Conservation (phyloP, 495 filamentous ascomycete genomes). For the Penicillium maclennaniae region DNA sequence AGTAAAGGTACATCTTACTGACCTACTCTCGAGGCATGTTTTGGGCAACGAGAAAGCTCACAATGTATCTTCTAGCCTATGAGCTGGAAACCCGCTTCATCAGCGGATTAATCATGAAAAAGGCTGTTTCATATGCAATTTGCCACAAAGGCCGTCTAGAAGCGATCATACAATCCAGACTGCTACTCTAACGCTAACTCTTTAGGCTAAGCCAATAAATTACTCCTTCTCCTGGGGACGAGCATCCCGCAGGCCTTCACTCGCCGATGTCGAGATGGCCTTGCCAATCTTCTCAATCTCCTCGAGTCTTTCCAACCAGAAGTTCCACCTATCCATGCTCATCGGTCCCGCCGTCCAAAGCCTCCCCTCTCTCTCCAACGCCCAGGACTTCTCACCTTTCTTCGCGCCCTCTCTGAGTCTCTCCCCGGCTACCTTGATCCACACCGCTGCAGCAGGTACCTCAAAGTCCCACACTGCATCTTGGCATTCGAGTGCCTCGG, state of each 20-base stretch:
- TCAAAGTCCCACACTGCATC: conserved; percentile 9
- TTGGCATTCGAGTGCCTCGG: conserved; percentile 5
- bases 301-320: not conserved
- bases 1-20: too few relatives aligned
- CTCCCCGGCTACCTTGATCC: conserved; percentile 7
- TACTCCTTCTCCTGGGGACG: too few relatives aligned
- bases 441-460: conserved; percentile 7
- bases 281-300: conserved; percentile 3
- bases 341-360: conserved; percentile 6
- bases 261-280: not conserved
- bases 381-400: conserved; percentile 8
- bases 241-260: not conserved
- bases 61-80: too few relatives aligned
- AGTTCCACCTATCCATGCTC: conserved; percentile 10
- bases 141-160: too few relatives aligned
- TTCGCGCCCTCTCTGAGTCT: conserved; percentile 6
- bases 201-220: too few relatives aligned
- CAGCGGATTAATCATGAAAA: too few relatives aligned
- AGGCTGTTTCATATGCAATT: too few relatives aligned
- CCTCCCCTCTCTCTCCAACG: conserved; percentile 7
- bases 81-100: too few relatives aligned
- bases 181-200: too few relatives aligned
- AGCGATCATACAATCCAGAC: too few relatives aligned
- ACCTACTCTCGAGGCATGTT: too few relatives aligned
- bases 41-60: too few relatives aligned